These are phyloP conservation scores for Globisporangium irregulare DNA, from an alignment of 352 stramenopile genomes.

Conservation along the genomic window DNA sequence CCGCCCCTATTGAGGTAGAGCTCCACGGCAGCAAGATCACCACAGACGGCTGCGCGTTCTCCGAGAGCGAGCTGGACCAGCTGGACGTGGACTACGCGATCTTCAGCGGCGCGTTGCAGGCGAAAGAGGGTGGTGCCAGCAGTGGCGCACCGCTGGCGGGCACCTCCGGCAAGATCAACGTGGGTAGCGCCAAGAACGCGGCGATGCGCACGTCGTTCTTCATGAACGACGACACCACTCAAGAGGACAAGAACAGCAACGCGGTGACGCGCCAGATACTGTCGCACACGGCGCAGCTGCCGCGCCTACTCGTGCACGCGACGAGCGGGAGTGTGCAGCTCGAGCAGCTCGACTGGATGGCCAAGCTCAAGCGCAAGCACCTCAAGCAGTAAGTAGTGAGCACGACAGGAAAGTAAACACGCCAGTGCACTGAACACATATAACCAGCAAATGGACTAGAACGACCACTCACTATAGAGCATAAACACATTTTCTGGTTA, in stretches of 20 bases:
- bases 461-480: neutral
- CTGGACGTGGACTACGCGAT: slow-evolving; percentile 75
- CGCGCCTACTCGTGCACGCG: slow-evolving; percentile 49
- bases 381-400: slow-evolving; percentile 22
- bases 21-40: slow-evolving; percentile 54
- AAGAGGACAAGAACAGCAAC: neutral
- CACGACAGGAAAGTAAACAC: too few species aligned
- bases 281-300: slow-evolving; percentile 10
- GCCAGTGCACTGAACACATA: neutral
- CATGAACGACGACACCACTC: slow-evolving; percentile 25
- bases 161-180: slow-evolving; percentile 71
- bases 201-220: slow-evolving; percentile 85
- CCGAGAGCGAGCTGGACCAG: slow-evolving; percentile 52
- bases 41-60: slow-evolving; percentile 45
- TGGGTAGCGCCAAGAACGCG: slow-evolving; percentile 58
- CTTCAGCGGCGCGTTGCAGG: slow-evolving; percentile 49
- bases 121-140: slow-evolving; percentile 7
- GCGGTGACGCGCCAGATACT: neutral
- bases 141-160: slow-evolving; percentile 1
- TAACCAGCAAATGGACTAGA: neutral
- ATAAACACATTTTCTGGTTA: neutral
- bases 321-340: slow-evolving; percentile 37
- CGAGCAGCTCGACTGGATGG: slow-evolving; percentile 78
- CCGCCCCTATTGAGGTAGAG: slow-evolving; percentile 52
- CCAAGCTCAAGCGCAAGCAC: slow-evolving; percentile 76